A percentile compares a stretch with the other conserved stretches of the same genome.
phyloP scores from a whole-genome alignment of 2,329 filamentous ascomycete species.

The Grosmannia clavigera region DNA sequence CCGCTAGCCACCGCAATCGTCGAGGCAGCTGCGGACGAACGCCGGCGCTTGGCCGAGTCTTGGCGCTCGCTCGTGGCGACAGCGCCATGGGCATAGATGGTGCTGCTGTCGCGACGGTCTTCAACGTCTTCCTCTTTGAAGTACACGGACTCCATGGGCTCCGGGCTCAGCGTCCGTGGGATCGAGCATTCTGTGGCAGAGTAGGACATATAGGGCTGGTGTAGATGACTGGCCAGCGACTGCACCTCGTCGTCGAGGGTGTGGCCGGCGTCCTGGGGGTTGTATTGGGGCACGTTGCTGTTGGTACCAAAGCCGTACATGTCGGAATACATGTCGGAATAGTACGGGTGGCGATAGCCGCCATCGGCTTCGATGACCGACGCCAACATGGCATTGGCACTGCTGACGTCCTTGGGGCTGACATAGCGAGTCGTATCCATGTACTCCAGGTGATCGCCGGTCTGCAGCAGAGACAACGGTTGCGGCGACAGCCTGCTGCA shows the following conservation, averaged over 20 bases:
- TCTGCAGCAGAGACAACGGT: not conserved
- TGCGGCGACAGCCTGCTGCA: not conserved
- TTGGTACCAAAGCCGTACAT: not conserved
- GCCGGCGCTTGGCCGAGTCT: not conserved
- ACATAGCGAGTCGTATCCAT: not conserved
- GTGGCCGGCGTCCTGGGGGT: constrained; percentile 14
- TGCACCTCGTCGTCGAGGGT: constrained; percentile 17
- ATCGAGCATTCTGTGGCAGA: too few species aligned
- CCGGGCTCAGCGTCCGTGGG: not conserved
- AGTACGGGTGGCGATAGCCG: not conserved
- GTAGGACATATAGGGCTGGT: not conserved
- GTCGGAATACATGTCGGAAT: not conserved
- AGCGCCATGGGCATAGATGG: too few species aligned
- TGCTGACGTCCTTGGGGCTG: not conserved
- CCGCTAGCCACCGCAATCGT: too few species aligned
- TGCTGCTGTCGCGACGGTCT: too few species aligned
- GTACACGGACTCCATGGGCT: not conserved
- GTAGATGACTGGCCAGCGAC: not conserved
- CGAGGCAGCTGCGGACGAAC: not conserved
- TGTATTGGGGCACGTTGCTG: not conserved
- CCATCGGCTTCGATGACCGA: not conserved
- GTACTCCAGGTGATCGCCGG: not conserved
- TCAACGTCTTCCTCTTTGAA: not conserved
- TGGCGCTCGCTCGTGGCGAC: too few species aligned
- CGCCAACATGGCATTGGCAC: not conserved